Conservation (phyloP, 2,329 filamentous ascomycete genomes). For the Beauveria australis region DNA sequence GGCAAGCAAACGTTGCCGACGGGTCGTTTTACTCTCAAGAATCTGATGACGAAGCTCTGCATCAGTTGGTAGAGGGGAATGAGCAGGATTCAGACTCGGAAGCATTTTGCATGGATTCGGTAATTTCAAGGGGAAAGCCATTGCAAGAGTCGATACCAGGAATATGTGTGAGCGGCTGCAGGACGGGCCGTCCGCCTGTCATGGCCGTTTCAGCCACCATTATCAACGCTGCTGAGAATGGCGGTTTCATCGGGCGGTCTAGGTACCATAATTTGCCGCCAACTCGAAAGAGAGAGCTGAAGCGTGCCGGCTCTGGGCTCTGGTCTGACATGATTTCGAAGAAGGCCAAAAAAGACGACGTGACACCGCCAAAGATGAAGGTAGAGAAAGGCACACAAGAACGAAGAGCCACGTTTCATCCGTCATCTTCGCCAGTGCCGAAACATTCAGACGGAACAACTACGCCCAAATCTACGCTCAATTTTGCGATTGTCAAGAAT, state of each 20-base stretch:
- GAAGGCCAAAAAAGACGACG: not conserved
- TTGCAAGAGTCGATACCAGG: slow-evolving; percentile 22
- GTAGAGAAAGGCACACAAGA: not conserved
- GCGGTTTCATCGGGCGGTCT: slow-evolving; percentile 23
- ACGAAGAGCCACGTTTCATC: not conserved
- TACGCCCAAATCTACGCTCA: slow-evolving; percentile 36
- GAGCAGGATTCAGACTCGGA: slow-evolving; percentile 3
- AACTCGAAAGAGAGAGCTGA: slow-evolving; percentile 3
- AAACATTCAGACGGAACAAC: slow-evolving; percentile 4
- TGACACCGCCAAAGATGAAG: not conserved
- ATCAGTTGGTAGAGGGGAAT: slow-evolving; percentile 18
- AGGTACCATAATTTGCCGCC: slow-evolving; percentile 9
- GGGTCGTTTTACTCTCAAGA: slow-evolving; percentile 42
- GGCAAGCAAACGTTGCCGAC: slow-evolving; percentile 37
- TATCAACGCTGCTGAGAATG: slow-evolving; percentile 31
- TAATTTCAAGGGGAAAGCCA: not conserved
- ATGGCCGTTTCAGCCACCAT: slow-evolving; percentile 32
- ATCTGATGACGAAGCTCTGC: slow-evolving; percentile 42
- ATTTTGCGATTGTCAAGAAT: slow-evolving; percentile 72
- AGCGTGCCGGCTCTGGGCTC: slow-evolving; percentile 11
- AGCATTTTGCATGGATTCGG: not conserved
- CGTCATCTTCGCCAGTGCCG: not conserved
- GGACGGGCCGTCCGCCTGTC: slow-evolving; percentile 25
- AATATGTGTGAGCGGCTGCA: slow-evolving; percentile 35
- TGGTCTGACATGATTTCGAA: slow-evolving; percentile 7